Evolutionary conservation across 371 early-diverging fungal genomes (phyloP), one percentile per base, ranked within the genome.

Genomic region (Vairimorpha necatrix): DNA sequence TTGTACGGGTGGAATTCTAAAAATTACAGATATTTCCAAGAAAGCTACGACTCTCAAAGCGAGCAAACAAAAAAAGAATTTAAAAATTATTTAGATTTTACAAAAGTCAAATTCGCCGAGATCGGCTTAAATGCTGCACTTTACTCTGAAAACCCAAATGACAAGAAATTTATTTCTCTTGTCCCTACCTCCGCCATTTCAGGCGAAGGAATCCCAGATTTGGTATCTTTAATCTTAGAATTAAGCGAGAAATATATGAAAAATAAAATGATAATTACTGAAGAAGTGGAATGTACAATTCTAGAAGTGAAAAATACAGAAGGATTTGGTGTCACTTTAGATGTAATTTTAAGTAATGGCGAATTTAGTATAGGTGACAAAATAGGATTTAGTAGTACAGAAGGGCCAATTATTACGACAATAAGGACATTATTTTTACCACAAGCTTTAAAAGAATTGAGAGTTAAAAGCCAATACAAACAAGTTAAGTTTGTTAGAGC

Each of bases 241-340:
- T 88, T 97, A 84, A 93, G 95, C 0, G 95, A 96, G 86, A 89
- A 88, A 56, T 90, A 94, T 77, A 92, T 99, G 94, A 90, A 91
- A 42, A 91, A 93, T 66, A 87, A 90, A 77, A 88, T 98, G 68
- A 96, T 93, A 92, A 96, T 94, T 82, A 87, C 93, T 67, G 90
- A 92, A 13, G 92, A 92, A 82, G 87, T 96, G 20, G 95, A 98
- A 87, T 94, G 95, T 88, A 96, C 97, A 24, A 94, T 99, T 58
- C 87, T 99, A 67, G 99, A 99, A 88, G 96, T 97, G 78, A 96
- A 98, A 88, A 94, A 94, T n/a, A 90, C 94, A 81, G 98, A 98
- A 87, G 99, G 99, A 77, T 89, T 93, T 66, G 99, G 98, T 77
- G 94, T 94, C 0, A 95, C 98, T 0, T 91, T 98, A 73, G 99